A percentile compares a stretch with the other conserved stretches of the same genome.
phyloP scores from a whole-genome alignment of 768 basidiomycete genomes.

The Rhizopogon vulgaris region DNA sequence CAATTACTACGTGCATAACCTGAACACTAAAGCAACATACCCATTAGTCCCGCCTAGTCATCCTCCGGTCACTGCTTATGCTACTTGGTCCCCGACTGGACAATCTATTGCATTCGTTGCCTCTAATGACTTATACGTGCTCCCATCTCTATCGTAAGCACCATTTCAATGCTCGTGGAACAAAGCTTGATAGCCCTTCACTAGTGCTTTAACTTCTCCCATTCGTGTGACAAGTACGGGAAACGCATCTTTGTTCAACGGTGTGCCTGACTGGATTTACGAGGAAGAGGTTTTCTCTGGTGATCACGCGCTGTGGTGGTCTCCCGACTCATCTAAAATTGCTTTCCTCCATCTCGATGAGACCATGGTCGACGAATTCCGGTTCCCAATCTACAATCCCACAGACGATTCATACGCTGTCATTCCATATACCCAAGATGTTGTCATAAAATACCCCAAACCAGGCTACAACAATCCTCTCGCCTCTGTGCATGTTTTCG shows the following conservation, averaged over 20 bases:
- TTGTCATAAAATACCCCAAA: slow-evolving; percentile 78
- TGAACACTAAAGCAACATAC: slow-evolving; percentile 60
- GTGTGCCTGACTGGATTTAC: slow-evolving; percentile 97
- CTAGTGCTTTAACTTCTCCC: slow-evolving; percentile 34
- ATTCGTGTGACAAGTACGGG: slow-evolving; percentile 82
- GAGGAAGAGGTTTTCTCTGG: slow-evolving; percentile 82
- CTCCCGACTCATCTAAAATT: slow-evolving; percentile 52
- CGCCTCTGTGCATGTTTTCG: slow-evolving; percentile 79
- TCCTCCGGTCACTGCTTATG: slow-evolving; percentile 73
- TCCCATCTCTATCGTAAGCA: slow-evolving; percentile 59
- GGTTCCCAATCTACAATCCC: slow-evolving; percentile 90
- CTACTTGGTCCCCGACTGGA: slow-evolving; percentile 80
- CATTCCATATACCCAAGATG: slow-evolving; percentile 66
- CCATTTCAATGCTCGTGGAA: not conserved
- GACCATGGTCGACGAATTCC: slow-evolving; percentile 78
- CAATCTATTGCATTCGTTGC: slow-evolving; percentile 84
- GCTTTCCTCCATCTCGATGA: slow-evolving; percentile 90
- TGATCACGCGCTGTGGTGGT: slow-evolving; percentile 87
- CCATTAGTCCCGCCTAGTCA: slow-evolving; percentile 63
- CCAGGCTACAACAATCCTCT: slow-evolving; percentile 87
- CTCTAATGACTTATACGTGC: slow-evolving; percentile 84
- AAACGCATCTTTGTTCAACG: slow-evolving; percentile 82
- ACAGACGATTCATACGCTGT: slow-evolving; percentile 61
- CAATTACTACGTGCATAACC: slow-evolving; percentile 89
- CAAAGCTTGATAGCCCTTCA: not conserved